Evolutionary conservation across 192 early-diverging fungal genomes (phyloP), one percentile per base, ranked within the genome.

Genomic region (Chytriomyces sp.): DNA sequence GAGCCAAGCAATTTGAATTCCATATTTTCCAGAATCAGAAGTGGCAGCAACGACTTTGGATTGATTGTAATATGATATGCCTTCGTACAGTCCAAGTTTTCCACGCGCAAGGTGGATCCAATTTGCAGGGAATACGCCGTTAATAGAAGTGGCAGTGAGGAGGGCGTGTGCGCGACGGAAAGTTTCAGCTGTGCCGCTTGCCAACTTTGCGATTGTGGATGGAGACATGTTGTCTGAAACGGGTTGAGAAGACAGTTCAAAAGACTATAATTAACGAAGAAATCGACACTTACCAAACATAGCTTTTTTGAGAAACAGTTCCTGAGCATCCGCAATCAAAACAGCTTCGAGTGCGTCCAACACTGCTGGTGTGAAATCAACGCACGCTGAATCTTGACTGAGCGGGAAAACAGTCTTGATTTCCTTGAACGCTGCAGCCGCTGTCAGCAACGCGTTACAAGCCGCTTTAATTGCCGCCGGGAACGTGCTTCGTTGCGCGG

Each of bases 11-110:
- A 45, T 16, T 10, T 16, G 13, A 26, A n/a, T 16, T 10, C n/a
- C 28, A 18, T 16, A 48, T 6, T 5, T 7, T 18, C 13, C 67
- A 43, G 46, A 2, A 20, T 10, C n/a, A 45, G 48, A 68, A 6
- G 9, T 13, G 46, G 45, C 11, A 20, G 45, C 67, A 46, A n/a
- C 11, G 50, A 71, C 69, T 44, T 10, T 24, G 7, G 16, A 23
- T 50, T 59, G 69, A 18, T 59, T 71, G 20, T 8, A 10, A 10
- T 6, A 73, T 60, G 45, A 62, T 45, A 48, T 7, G 71, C 71
- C 61, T 18, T 47, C 45, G 61, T 48, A 16, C 44, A 20, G 46
- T 35, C 9, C 49, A 50, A 10, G 67, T n/a, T 24, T 47, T 68
- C 44, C 18, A 68, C 13, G 48, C n/a, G n/a, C n/a, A 8, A 48